phyloP scores from a whole-genome alignment of 2,329 filamentous ascomycete species.

The Penicillium sclerotigenum region DNA sequence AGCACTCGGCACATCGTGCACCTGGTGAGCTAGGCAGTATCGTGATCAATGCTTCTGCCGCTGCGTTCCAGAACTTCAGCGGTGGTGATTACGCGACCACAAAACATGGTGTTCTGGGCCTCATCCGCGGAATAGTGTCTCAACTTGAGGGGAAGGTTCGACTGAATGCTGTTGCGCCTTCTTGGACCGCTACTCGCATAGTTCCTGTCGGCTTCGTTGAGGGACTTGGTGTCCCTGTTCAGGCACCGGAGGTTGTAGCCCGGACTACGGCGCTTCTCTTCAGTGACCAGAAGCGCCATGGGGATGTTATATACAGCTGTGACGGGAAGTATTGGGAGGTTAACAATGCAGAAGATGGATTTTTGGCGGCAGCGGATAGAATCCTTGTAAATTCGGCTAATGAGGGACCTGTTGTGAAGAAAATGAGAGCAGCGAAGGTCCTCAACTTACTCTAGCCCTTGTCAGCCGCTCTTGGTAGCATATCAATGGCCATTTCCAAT shows the following conservation, averaged over 20 bases:
- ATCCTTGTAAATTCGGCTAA: conserved; percentile 7
- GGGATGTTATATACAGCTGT: conserved; percentile 53
- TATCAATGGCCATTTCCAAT: not conserved
- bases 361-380: conserved; percentile 9
- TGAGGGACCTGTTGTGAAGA: conserved; percentile 10
- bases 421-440: not conserved
- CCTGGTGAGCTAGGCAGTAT: conserved; percentile 43
- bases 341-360: conserved; percentile 44
- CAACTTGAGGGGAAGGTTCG: conserved; percentile 49
- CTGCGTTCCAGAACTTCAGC: conserved; percentile 51
- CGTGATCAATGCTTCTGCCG: conserved; percentile 53
- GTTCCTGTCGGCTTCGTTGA: conserved; percentile 37
- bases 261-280: conserved; percentile 51
- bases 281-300: conserved; percentile 48
- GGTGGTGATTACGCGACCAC: conserved; percentile 53
- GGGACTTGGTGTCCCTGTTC: conserved; percentile 28
- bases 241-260: conserved; percentile 50
- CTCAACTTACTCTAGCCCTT: not conserved
- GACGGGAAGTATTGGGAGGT: conserved; percentile 53
- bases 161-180: conserved; percentile 55
- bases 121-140: conserved; percentile 48
- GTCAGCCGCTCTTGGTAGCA: not conserved
- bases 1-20: conserved; percentile 41
- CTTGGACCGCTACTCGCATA: conserved; percentile 54
- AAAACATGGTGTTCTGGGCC: conserved; percentile 56